Percentiles rank a stretch among this genome's conserved stretches.
Evolutionary conservation across 305 asterid genomes (phyloP).

Genomic region (Vinca major): DNA sequence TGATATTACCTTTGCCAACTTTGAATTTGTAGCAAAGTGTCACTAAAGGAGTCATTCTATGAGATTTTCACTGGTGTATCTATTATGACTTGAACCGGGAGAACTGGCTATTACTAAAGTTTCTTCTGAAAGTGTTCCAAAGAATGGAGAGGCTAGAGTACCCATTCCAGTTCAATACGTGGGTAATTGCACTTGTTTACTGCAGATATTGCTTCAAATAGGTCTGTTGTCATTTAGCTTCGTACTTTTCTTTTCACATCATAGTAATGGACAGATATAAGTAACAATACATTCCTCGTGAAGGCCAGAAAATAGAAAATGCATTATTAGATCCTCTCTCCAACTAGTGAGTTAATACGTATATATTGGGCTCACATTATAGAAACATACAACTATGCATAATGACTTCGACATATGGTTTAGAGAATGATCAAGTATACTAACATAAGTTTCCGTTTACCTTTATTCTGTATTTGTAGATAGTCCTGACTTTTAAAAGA

Average conservation of each 20-base stretch:
- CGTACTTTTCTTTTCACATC: background rate
- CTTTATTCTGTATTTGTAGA: too few species aligned
- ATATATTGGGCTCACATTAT: background rate
- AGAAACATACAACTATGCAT: background rate
- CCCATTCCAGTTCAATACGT: constrained; percentile 12
- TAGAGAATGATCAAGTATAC: background rate
- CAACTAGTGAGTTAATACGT: background rate
- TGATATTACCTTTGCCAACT: background rate
- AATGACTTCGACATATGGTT: background rate
- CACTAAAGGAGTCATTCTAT: too few species aligned
- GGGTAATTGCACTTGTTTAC: constrained; percentile 16
- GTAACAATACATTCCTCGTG: background rate
- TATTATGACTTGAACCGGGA: constrained; percentile 23
- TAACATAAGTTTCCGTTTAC: background rate
- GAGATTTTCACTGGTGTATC: background rate
- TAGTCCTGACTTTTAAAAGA: too few species aligned
- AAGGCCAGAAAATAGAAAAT: background rate
- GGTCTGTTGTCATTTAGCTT: constrained; percentile 2
- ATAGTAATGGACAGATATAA: background rate
- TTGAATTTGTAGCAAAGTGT: background rate
- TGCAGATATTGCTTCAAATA: background rate
- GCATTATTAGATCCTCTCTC: background rate
- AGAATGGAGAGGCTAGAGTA: constrained; percentile 17
- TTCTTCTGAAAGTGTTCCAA: constrained; percentile 13
- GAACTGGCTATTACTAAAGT: constrained; percentile 13